Base-by-base conservation (phyloP, 2,329 filamentous ascomycete genomes). In the Balansia obtecta region DNA sequence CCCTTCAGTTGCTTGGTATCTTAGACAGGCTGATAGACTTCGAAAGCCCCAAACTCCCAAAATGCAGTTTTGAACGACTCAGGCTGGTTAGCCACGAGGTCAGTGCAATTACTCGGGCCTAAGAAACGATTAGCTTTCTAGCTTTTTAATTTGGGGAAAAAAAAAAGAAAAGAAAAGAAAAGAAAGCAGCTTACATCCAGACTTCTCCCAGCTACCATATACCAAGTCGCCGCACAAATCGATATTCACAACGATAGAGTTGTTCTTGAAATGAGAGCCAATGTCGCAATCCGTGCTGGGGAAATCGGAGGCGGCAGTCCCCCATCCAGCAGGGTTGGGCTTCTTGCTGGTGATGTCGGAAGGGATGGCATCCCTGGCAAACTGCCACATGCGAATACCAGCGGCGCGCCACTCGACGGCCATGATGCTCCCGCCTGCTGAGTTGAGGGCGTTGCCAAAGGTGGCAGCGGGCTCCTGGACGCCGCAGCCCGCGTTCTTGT, bases 161-260 rank as follows among this genome's bases (percentile, higher is more conserved):
- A 22, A 27, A 8, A 7, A 27, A 27, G 27, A 27, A 1, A 7
- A 5, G 1, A 27, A 6, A 27, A 27, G 6, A 27, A 27, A 27
- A 16, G 10, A 16, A 45, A 39, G 15, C 10, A 10, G 60, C 64
- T 61, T 59, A 68, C 71, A 74, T 49, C 69, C 72, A 18, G 75
- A 76, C 12, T 63, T 56, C 2, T 65, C 63, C 57, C 72, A 79
- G 34, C 67, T 63, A 3, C 65, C 66, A 44, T 74, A 73, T 3
- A 74, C 75, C 55, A 77, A 69, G 40, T 74, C 63, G 0, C 82
- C 82, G 55, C 82, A 85, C 8, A 85, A 64, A 60, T 82, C 77
- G 54, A 85, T 83, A 57, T 85, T 83, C 41, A 73, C 73, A 54
- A 85, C 73, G 56, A 85, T 84, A 55, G 77, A 81, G 61, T 82